phyloP scores from a whole-genome alignment of 176 grass and related monocot genomes.

The Phoenix dactylifera region DNA sequence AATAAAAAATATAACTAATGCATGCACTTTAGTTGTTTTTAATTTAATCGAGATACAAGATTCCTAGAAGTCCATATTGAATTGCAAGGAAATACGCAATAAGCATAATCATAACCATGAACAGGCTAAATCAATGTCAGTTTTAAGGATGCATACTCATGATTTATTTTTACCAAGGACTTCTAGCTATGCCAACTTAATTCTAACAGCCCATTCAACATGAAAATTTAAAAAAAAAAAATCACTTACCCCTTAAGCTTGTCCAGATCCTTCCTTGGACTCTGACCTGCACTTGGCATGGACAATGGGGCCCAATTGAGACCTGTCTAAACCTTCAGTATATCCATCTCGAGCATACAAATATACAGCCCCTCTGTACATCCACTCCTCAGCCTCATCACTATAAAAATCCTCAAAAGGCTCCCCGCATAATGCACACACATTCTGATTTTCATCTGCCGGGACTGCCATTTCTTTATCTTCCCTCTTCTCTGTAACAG shows the following conservation, averaged over 20 bases:
- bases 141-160: no score
- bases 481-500: constrained; percentile 53
- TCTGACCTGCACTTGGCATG: constrained; percentile 92
- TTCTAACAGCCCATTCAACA: no score
- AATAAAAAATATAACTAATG: no score
- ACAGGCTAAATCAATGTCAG: no score
- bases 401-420: constrained; percentile 96
- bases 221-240: background rate
- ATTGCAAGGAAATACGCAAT: no score
- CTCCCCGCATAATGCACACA: constrained; percentile 90
- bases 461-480: constrained; percentile 80
- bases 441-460: constrained; percentile 80
- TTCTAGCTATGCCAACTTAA: no score
- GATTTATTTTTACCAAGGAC: no score
- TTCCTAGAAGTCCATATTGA: no score
- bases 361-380: constrained; percentile 96
- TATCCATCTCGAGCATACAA: constrained; percentile 70
- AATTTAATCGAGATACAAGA: no score
- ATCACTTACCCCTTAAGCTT: constrained; percentile 45
- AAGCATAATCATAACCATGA: no score
- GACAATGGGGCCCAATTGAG: constrained; percentile 79
- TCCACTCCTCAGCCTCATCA: constrained; percentile 96
- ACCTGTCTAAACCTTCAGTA: constrained; percentile 43
- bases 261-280: constrained; percentile 32
- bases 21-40: no score